These are phyloP conservation scores for Saccharomyces pastorianus DNA, from an alignment of 1,139 yeast genomes.

Conservation along the genomic window DNA sequence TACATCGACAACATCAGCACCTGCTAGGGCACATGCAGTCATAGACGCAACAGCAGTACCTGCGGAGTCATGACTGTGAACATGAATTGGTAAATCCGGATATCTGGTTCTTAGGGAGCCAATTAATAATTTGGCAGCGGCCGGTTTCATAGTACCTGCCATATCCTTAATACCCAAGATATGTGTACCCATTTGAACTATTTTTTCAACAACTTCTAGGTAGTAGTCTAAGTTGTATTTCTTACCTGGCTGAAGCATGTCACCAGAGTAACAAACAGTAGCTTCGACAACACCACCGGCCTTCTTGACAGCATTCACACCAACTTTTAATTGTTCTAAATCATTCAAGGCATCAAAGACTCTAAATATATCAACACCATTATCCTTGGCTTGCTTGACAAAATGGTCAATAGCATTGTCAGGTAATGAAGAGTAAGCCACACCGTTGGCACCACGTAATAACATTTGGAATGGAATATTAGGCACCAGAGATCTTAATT, in stretches of 20 bases:
- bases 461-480: constrained; percentile 99
- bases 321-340: constrained; percentile 91
- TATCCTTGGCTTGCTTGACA: constrained; percentile 86
- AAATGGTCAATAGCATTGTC: constrained; percentile 98
- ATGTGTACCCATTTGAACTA: constrained; percentile 93
- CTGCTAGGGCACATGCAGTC: constrained; percentile 90
- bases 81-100: constrained; percentile 94
- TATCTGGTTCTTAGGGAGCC: constrained; percentile 75
- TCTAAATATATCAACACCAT: constrained; percentile 95
- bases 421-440: constrained; percentile 93
- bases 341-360: constrained; percentile 97
- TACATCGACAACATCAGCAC: constrained; percentile 97
- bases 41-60: constrained; percentile 98
- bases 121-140: constrained; percentile 77
- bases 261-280: constrained; percentile 97
- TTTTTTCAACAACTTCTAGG: constrained; percentile 67
- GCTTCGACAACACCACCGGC: constrained; percentile 99
- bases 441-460: constrained; percentile 98
- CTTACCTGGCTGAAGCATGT: constrained; percentile 90
- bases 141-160: constrained; percentile 98
- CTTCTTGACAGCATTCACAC: constrained; percentile 94
- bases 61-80: constrained; percentile 98
- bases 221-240: constrained; percentile 92
- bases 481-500: constrained; percentile 83
- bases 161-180: constrained; percentile 95